Percentiles rank a stretch among this genome's conserved stretches.
phyloP scores from a whole-genome alignment of 495 filamentous ascomycete species.

The Lasiosphaeriaceae sp. region DNA sequence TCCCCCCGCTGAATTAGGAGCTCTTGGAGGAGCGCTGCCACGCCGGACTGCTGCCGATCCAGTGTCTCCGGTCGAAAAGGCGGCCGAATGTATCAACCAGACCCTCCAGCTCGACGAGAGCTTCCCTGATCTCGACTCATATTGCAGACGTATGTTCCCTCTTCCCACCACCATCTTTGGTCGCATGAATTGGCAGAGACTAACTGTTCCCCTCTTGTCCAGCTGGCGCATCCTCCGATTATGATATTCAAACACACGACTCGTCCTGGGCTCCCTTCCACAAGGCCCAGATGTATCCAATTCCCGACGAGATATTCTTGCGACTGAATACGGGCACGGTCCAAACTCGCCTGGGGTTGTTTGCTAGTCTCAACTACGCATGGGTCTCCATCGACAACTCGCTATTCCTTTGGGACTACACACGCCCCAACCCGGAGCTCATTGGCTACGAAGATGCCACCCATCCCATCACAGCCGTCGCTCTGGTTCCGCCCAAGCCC shows the following conservation, averaged over 20 bases:
- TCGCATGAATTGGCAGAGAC: conserved; percentile 2
- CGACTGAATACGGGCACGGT: conserved; percentile 83
- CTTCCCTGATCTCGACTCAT: conserved; percentile 87
- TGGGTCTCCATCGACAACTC: conserved; percentile 96
- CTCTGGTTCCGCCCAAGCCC: conserved; percentile 69
- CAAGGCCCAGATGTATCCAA: conserved; percentile 71
- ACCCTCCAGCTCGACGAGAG: conserved; percentile 67
- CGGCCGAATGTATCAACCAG: conserved; percentile 78
- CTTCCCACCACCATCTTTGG: neutral
- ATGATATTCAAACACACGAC: conserved; percentile 62
- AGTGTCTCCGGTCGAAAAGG: conserved; percentile 66
- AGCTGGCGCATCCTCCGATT: conserved; percentile 83
- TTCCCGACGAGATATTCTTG: conserved; percentile 83
- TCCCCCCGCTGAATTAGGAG: conserved; percentile 3
- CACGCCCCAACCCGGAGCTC: conserved; percentile 77
- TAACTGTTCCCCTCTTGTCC: conserved; percentile 2
- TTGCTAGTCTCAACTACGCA: conserved; percentile 87
- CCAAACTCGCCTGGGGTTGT: conserved; percentile 84
- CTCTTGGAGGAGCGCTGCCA: conserved; percentile 5
- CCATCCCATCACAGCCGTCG: conserved; percentile 80
- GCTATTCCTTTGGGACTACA: conserved; percentile 97
- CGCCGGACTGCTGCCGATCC: conserved; percentile 16
- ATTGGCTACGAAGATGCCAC: conserved; percentile 87
- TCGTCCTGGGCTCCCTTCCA: conserved; percentile 87
- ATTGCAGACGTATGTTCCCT: conserved; percentile 71